Base-by-base conservation (phyloP, 371 early-diverging fungal species). In the Circinella umbellata region DNA sequence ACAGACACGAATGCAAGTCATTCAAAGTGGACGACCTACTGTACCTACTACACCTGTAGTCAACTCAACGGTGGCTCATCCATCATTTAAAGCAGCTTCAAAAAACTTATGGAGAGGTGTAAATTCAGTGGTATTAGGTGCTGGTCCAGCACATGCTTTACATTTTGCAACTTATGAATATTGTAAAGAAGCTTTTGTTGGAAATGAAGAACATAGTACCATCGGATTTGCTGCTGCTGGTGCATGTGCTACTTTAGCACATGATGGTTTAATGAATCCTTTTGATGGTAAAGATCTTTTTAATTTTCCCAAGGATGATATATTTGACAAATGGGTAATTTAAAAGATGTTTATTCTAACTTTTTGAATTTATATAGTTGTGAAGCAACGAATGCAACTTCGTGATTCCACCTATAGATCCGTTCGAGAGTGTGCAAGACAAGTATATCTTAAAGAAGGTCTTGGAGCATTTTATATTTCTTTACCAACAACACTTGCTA, bases 311-410 rank as follows among this genome's bases (percentile, higher is more conserved):
- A 60, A 35, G 47, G 35, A 42, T 20, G 49, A 6, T 34, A 7
- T 42, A 11, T 11, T 11, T 51, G 27, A 27, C 27, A 27, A 27
- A 27, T 27, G 27, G 27, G 27, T 27, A 27, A 27, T 27, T n/a
- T n/a, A n/a, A n/a, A n/a, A 49, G 10, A 8, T 39, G 4, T 49
- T 49, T 49, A 4, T 49, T 38, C 5, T 46, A 10, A 61, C 13
- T 11, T 7, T 13, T 34, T 61, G 49, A 9, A 14, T 15, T n/a
- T 4, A 49, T 42, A 42, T 42, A 90, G 97, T 97, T 34, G 83
- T 97, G 71, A 98, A 98, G 80, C 97, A 98, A 80, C 88, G 98
- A 18, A 96, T 97, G 97, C 98, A 98, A 78, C 78, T 95, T 38
- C 89, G 89, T 42, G 89, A 89, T 34, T 85, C 90, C 1, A 78